Evolutionary conservation across 2,329 filamentous ascomycete species (phyloP).

Genomic region (Fusarium cyanostomum): DNA sequence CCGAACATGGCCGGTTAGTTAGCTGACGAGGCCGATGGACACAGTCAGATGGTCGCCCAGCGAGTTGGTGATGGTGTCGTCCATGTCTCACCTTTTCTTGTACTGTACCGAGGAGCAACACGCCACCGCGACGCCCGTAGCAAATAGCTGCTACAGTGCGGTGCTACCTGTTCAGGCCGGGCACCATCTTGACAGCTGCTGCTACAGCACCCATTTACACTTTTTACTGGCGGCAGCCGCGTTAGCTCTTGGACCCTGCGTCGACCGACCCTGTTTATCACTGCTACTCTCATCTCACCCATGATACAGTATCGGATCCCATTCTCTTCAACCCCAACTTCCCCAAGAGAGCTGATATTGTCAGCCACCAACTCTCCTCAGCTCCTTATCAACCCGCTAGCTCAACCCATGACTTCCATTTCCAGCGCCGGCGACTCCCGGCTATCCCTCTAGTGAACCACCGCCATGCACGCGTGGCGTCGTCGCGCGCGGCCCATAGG

Average conservation of each 20-base stretch:
- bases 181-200: neutral
- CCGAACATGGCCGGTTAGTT: conserved; percentile 27
- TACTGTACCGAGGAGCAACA: conserved; percentile 15
- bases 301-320: neutral
- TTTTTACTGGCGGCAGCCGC: conserved; percentile 35
- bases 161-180: conserved; percentile 7
- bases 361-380: conserved; percentile 37
- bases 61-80: conserved; percentile 40
- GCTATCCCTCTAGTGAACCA: conserved; percentile 21
- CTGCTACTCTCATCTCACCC: conserved; percentile 25
- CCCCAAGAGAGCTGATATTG: conserved; percentile 19
- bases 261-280: conserved; percentile 36
- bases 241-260: conserved; percentile 32
- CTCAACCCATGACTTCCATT: conserved; percentile 41
- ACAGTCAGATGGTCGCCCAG: conserved; percentile 45
- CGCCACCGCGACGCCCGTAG: conserved; percentile 26
- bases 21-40: conserved; percentile 28
- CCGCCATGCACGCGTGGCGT: conserved; percentile 39
- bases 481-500: conserved; percentile 33
- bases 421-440: conserved; percentile 31
- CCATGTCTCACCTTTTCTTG: conserved; percentile 41
- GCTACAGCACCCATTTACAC: neutral
- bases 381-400: conserved; percentile 32
- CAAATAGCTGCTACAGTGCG: conserved; percentile 1
- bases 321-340: neutral